These are phyloP conservation scores for Yamadazyma endophytica DNA, from an alignment of 805 yeast genomes.

Conservation along the genomic window DNA sequence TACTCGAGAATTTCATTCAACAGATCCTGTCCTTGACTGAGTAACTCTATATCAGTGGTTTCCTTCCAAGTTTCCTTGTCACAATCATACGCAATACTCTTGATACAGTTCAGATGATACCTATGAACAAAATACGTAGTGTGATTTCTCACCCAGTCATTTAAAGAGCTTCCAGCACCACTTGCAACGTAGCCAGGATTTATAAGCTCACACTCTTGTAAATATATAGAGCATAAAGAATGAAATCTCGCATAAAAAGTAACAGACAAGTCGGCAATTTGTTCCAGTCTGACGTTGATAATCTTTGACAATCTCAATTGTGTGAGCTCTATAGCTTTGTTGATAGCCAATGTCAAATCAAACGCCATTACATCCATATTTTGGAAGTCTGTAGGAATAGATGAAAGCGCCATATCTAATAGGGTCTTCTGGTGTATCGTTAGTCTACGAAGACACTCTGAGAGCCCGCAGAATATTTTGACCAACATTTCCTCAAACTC, in stretches of 20 bases:
- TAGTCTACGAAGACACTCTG: constrained; percentile 71
- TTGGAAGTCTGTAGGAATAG: constrained; percentile 20
- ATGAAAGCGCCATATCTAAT: constrained; percentile 58
- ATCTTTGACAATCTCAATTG: constrained; percentile 78
- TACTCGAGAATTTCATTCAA: constrained; percentile 23
- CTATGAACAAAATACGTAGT: constrained; percentile 54
- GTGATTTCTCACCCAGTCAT: constrained; percentile 65
- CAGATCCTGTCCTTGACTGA: constrained; percentile 22
- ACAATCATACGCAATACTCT: constrained; percentile 42
- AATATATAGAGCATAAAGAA: constrained; percentile 61
- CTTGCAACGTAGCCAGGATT: constrained; percentile 62
- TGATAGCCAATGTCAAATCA: constrained; percentile 64
- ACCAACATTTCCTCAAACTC: constrained; percentile 74
- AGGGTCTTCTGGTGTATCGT: constrained; percentile 75
- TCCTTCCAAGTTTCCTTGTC: constrained; percentile 83
- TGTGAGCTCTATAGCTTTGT: constrained; percentile 62
- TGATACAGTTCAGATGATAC: constrained; percentile 50
- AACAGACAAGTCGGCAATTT: constrained; percentile 53
- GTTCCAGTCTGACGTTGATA: constrained; percentile 70
- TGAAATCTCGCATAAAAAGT: constrained; percentile 66
- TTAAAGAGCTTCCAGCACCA: constrained; percentile 48
- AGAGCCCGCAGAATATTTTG: constrained; percentile 55
- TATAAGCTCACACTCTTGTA: constrained; percentile 78
- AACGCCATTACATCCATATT: constrained; percentile 48
- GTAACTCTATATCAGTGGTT: constrained; percentile 43